Evolutionary conservation across 495 filamentous ascomycete genomes (phyloP).

Genomic region (Aspergillus saccharolyticus): DNA sequence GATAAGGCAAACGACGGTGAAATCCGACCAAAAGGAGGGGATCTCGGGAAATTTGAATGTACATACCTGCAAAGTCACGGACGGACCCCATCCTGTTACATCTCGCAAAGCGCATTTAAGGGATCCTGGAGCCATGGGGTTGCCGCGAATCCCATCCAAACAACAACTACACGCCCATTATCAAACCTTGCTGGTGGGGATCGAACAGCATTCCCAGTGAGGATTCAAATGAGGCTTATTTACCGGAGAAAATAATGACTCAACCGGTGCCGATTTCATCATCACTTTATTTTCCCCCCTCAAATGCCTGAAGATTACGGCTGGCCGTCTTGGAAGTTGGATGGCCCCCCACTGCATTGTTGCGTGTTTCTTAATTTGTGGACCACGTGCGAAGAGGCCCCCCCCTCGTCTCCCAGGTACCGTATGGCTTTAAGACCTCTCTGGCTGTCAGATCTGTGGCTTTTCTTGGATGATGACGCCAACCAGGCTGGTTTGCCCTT

Average conservation of each 20-base stretch:
- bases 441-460: not conserved
- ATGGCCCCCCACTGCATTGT: too few species aligned
- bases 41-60: not conserved
- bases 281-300: conserved; percentile 4
- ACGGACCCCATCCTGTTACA: too few species aligned
- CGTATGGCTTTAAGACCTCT: not conserved
- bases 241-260: too few species aligned
- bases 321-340: not conserved
- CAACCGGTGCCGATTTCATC: not conserved
- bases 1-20: conserved; percentile 9
- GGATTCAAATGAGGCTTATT: too few species aligned
- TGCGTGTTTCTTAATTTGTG: conserved; percentile 5
- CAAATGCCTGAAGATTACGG: conserved; percentile 14
- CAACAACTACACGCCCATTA: not conserved
- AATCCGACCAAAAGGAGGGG: conserved; percentile 8
- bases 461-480: not conserved
- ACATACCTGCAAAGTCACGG: too few species aligned
- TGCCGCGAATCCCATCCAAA: too few species aligned
- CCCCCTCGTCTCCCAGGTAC: too few species aligned
- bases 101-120: too few species aligned
- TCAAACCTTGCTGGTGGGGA: not conserved
- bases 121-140: too few species aligned
- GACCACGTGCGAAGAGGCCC: not conserved
- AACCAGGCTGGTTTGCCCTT: not conserved
- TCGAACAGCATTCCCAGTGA: not conserved